These are phyloP conservation scores for Schizophyllum commune DNA, from an alignment of 1,284 basidiomycete species.

Conservation along the genomic window DNA sequence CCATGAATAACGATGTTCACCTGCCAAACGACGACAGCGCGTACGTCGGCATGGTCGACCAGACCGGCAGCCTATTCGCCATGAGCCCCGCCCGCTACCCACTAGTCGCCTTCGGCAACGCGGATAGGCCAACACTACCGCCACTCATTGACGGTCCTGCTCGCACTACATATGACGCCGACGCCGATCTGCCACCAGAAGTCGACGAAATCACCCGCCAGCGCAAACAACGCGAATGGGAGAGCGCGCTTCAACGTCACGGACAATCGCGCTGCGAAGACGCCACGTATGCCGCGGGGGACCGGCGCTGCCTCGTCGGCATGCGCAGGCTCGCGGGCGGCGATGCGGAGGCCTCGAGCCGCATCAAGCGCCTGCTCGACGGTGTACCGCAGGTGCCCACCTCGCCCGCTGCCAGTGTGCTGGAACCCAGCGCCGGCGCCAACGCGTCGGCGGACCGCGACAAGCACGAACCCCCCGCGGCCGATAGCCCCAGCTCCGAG, in stretches of 20 bases:
- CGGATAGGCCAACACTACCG: conserved; percentile 18
- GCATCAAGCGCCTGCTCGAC: conserved; percentile 31
- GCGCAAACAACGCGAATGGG: conserved; percentile 26
- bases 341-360: conserved; percentile 26
- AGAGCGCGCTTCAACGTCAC: conserved; percentile 11
- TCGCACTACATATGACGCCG: neutral
- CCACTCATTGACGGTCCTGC: conserved; percentile 13
- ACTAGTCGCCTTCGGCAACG: conserved; percentile 58
- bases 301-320: conserved; percentile 55
- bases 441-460: conserved; percentile 5
- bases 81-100: conserved; percentile 72
- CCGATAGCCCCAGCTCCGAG: neutral
- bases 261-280: conserved; percentile 8
- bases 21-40: conserved; percentile 48
- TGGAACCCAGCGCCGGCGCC: conserved; percentile 1
- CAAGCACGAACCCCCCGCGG: conserved; percentile 1
- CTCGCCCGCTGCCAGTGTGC: conserved; percentile 2
- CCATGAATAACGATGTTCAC: conserved; percentile 27
- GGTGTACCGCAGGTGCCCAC: conserved; percentile 15
- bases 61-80: conserved; percentile 67
- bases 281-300: conserved; percentile 28
- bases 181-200: conserved; percentile 7
- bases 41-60: conserved; percentile 68
- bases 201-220: conserved; percentile 37
- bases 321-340: conserved; percentile 41